Evolutionary conservation across 2,329 filamentous ascomycete species (phyloP).

Genomic region (Penicillium sp.): DNA sequence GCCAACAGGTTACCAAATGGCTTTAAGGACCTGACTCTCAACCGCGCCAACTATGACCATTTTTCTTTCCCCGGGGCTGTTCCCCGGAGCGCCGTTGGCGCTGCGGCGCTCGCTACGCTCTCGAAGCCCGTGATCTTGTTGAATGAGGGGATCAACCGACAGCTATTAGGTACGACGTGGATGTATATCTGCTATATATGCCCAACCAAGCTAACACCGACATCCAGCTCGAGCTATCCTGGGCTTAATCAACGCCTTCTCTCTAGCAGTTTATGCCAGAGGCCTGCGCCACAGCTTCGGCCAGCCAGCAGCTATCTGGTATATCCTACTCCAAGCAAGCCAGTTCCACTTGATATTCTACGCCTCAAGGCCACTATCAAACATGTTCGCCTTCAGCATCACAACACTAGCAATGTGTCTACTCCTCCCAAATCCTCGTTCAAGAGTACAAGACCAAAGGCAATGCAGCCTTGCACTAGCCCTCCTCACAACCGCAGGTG

Average conservation of each 20-base stretch:
- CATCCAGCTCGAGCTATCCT: constrained; percentile 68
- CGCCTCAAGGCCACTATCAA: constrained; percentile 84
- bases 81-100: constrained; percentile 83
- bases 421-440: constrained; percentile 47
- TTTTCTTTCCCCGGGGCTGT: constrained; percentile 87
- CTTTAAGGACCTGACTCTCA: constrained; percentile 40
- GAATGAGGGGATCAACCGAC: constrained; percentile 56
- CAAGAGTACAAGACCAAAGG: constrained; percentile 31
- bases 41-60: constrained; percentile 76
- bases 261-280: constrained; percentile 64
- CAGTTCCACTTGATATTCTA: constrained; percentile 96
- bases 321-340: constrained; percentile 69
- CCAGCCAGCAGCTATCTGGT: constrained; percentile 70
- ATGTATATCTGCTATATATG: neutral
- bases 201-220: constrained; percentile 4
- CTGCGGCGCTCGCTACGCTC: constrained; percentile 71
- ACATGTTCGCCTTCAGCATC: constrained; percentile 91
- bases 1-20: constrained; percentile 71
- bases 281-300: constrained; percentile 69
- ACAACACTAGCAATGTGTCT: constrained; percentile 46
- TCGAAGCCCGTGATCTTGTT: constrained; percentile 64
- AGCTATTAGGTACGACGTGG: constrained; percentile 52
- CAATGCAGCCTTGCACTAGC: constrained; percentile 65
- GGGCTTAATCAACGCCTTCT: constrained; percentile 69
- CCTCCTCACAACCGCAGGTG: constrained; percentile 73